Evolutionary conservation across 1,284 basidiomycete genomes (phyloP), one percentile per base, ranked within the genome.

Genomic region (Inonotus obliquus): DNA sequence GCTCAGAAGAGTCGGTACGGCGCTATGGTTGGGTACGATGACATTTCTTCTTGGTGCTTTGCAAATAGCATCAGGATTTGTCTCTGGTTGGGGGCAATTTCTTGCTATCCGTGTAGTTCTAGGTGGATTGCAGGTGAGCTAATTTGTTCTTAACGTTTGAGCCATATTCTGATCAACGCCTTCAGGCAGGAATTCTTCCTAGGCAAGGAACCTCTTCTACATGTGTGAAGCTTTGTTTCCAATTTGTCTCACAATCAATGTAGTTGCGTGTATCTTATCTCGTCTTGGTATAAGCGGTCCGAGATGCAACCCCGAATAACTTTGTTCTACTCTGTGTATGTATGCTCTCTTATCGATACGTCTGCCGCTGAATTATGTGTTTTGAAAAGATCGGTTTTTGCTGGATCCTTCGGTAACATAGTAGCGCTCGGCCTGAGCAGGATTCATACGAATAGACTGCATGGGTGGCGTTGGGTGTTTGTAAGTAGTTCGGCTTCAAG

Each of bases 251-350:
- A 10, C 23, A 10, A 67, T 71, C 23, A 10, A 67, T 71, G 69
- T 9, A 69, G 68, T 10, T 71, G 70, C 54, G 73, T 75, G 1
- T 76, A 71, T 68, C 69, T 80, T n/a, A 72, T 78, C 61, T 71
- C 74, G 4, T 73, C 70, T 41, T 79, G 77, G 77, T 80, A 79
- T 67, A 74, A 75, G 0, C 73, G 78, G 11, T 70, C 70, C 58
- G 74, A 77, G 66, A 74, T 74, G 57, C 74, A 76, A 53, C 67
- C 66, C 35, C 69, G 75, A 23, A 66, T 75, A 61, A 71, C 72
- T 6, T 64, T 69, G 44, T 79, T 79, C 70, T 78, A 79, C 70
- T 69, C 75, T 41, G 57, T 62, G 47, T 66, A 64, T 4, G 61
- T 62, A 54, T 29, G 23, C 44, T n/a, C n/a, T 29, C 51, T 27